Percentiles rank a stretch among this genome's conserved stretches.
phyloP scores from a whole-genome alignment of 352 stramenopile species.

The Phytophthora ramorum region DNA sequence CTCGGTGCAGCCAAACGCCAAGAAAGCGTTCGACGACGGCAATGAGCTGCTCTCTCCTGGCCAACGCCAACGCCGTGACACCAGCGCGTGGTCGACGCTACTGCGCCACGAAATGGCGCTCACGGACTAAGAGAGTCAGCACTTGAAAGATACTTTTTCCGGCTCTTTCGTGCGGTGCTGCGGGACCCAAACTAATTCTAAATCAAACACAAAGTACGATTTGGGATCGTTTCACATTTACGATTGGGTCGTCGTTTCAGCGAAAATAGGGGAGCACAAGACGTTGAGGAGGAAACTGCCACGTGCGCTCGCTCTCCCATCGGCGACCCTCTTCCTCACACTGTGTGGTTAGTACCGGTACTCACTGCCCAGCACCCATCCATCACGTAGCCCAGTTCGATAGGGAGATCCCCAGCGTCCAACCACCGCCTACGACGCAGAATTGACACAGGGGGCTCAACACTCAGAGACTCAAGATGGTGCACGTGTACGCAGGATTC shows the following conservation, averaged over 20 bases:
- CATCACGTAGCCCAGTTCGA: not conserved
- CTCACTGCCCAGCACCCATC: not conserved
- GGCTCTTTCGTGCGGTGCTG: slow-evolving; percentile 7
- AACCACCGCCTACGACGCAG: not conserved
- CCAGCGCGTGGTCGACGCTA: slow-evolving; percentile 50
- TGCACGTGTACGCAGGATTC: slow-evolving; percentile 25
- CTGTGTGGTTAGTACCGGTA: not conserved
- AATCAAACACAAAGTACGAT: not conserved
- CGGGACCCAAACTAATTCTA: slow-evolving; percentile 13
- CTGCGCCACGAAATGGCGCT: slow-evolving; percentile 41
- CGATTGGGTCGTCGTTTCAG: slow-evolving; percentile 23
- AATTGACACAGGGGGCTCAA: slow-evolving; percentile 7
- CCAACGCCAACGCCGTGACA: slow-evolving; percentile 25
- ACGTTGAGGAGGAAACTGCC: slow-evolving; percentile 30
- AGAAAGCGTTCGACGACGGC: slow-evolving; percentile 20
- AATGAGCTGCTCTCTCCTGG: slow-evolving; percentile 14
- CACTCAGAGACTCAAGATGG: slow-evolving; percentile 23
- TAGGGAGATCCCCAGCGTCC: not conserved
- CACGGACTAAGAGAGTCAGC: slow-evolving; percentile 13
- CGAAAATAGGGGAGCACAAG: slow-evolving; percentile 1
- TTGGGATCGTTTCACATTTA: not conserved
- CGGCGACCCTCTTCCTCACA: slow-evolving; percentile 18
- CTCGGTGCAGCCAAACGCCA: slow-evolving; percentile 29
- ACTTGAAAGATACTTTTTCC: slow-evolving; percentile 35
- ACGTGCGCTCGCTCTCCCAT: slow-evolving; percentile 39